Evolutionary conservation across 768 basidiomycete genomes (phyloP), one percentile per base, ranked within the genome.

Genomic region (Trametes elegans): DNA sequence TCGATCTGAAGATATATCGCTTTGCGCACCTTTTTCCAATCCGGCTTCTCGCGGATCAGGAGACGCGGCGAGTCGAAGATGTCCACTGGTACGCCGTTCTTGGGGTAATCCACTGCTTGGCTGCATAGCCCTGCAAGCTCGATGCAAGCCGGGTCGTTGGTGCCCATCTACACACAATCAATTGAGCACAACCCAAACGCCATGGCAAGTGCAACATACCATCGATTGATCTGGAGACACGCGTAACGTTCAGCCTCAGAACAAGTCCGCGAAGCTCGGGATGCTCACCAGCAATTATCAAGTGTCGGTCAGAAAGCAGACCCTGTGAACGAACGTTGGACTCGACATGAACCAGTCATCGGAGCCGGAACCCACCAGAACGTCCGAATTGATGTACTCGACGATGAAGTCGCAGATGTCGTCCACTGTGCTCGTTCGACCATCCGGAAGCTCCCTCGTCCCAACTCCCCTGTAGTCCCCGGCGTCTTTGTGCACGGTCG

Each of bases 181-280:
- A 23, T 13, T n/a, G 26, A 18, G 32, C 21, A 46, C 24, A 10
- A 14, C 2, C 41, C 24, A 27, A 8, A 3, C 11, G 48, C 7
- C 2, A 19, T 49, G n/a, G 26, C 6, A 3, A 9, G 2, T 5
- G 28, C 7, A n/a, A n/a, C 31, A 14, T 67, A 87, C 88, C 63
- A 74, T 80, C 3, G 87, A 89, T 72, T 90, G 88, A 73, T 89
- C 88, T 88, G n/a, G n/a, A n/a, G n/a, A n/a, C n/a, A n/a, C n/a
- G n/a, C n/a, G n/a, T n/a, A n/a, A n/a, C n/a, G n/a, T n/a, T 11
- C 0, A 19, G 4, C 5, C 10, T 11, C 18, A 24, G 18, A 47
- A 9, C 3, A 18, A 18, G 21, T 13, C n/a, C n/a, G n/a, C n/a
- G n/a, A n/a, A n/a, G n/a, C n/a, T n/a, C n/a, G n/a, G n/a, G n/a